Evolutionary conservation across 177 flowering plant species (phyloP).

Genomic region (Telopea speciosissima): DNA sequence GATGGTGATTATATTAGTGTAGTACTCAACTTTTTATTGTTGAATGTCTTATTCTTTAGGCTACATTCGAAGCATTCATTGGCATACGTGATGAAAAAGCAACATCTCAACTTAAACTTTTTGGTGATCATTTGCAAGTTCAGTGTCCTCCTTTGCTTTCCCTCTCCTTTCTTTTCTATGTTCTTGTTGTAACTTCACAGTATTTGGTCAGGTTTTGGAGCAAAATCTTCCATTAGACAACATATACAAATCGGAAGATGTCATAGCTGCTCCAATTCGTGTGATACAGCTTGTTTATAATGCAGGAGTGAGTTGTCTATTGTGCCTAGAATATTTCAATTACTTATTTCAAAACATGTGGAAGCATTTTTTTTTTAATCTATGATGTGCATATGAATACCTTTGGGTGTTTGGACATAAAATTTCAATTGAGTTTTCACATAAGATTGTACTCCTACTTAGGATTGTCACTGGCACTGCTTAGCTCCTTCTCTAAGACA

Average conservation of each 20-base stretch:
- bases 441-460: too few species aligned
- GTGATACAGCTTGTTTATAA: conserved; percentile 76
- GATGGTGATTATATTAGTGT: not conserved
- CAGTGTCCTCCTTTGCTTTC: not conserved
- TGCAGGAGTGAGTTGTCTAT: conserved; percentile 66
- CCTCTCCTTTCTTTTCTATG: not conserved
- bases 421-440: too few species aligned
- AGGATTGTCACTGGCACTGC: too few species aligned
- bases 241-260: conserved; percentile 67
- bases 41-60: conserved; percentile 35
- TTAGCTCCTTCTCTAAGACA: too few species aligned
- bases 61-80: conserved; percentile 93
- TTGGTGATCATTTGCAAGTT: conserved; percentile 84
- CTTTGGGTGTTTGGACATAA: too few species aligned
- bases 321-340: not conserved
- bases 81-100: conserved; percentile 84
- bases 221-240: conserved; percentile 84
- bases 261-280: conserved; percentile 92
- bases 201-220: conserved; percentile 55
- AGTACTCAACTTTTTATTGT: not conserved
- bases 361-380: too few species aligned
- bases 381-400: too few species aligned
- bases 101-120: conserved; percentile 82
- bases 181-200: not conserved
- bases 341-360: too few species aligned